Evolutionary conservation across 345 rosid species (phyloP).

Genomic region (Cardiospermum halicacabum): DNA sequence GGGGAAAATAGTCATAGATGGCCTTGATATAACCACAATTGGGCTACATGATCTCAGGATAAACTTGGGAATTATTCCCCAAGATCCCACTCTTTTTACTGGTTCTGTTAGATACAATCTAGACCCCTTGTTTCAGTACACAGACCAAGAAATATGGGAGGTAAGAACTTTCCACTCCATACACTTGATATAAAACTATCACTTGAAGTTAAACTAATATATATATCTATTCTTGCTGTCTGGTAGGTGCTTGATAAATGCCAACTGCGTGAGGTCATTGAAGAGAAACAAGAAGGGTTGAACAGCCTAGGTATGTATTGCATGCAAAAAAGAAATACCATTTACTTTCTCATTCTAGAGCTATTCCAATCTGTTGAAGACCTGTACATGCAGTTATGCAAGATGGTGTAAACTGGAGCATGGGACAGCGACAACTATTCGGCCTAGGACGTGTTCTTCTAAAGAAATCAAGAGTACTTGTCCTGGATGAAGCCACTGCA

Average conservation of each 20-base stretch:
- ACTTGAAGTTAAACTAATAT: no score
- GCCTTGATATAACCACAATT: slow-evolving; percentile 37
- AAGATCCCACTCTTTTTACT: slow-evolving; percentile 62
- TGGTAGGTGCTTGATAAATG: slow-evolving; percentile 30
- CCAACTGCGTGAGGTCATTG: slow-evolving; percentile 29
- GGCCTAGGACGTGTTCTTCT: slow-evolving; percentile 57
- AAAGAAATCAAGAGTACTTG: slow-evolving; percentile 43
- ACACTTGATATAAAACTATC: no score
- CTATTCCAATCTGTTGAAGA: no score
- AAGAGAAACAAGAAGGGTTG: slow-evolving; percentile 29
- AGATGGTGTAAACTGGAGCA: slow-evolving; percentile 70
- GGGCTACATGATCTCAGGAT: slow-evolving; percentile 64
- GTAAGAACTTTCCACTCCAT: slow-evolving; percentile 18
- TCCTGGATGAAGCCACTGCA: slow-evolving; percentile 66
- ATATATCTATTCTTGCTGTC: not conserved
- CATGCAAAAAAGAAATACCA: no score
- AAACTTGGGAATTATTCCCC: slow-evolving; percentile 58
- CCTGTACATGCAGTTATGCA: slow-evolving; percentile 27
- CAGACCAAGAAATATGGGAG: slow-evolving; percentile 38
- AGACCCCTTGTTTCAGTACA: slow-evolving; percentile 44
- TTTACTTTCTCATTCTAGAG: no score
- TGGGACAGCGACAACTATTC: slow-evolving; percentile 54
- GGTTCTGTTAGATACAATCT: slow-evolving; percentile 58
- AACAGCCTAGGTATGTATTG: slow-evolving; percentile 32
- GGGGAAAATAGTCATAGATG: slow-evolving; percentile 56